A percentile compares a stretch with the other conserved stretches of the same genome.
Conservation (phyloP, 1,284 basidiomycete species). For the Austroboletus niveus region DNA sequence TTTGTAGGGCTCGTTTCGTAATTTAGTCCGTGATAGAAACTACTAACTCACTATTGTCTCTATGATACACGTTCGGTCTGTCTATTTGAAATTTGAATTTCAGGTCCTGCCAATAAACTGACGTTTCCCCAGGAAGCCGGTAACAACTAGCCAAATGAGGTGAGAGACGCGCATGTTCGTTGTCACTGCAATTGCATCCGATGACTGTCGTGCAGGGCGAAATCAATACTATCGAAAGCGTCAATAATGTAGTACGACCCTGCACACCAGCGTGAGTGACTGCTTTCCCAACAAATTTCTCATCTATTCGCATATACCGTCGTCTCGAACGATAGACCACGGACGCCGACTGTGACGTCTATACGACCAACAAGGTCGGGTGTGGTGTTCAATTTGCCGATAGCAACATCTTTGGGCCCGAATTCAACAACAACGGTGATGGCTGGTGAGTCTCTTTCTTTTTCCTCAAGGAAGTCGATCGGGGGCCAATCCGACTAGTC, state of each 20-base stretch:
- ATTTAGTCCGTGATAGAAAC: not conserved
- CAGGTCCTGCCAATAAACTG: not conserved
- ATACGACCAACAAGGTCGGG: slow-evolving; percentile 53
- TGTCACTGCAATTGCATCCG: not conserved
- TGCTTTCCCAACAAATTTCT: not conserved
- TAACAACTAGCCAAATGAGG: slow-evolving; percentile 16
- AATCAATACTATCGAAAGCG: slow-evolving; percentile 69
- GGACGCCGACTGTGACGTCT: slow-evolving; percentile 53
- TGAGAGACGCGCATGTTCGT: not conserved
- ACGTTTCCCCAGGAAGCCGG: slow-evolving; percentile 19
- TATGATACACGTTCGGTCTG: slow-evolving; percentile 13
- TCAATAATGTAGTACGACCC: slow-evolving; percentile 54
- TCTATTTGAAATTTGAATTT: not conserved
- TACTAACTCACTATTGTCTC: slow-evolving; percentile 1
- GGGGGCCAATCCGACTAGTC: slow-evolving; percentile 8
- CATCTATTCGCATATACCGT: slow-evolving; percentile 42
- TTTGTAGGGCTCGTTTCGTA: slow-evolving; percentile 14
- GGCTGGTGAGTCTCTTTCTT: slow-evolving; percentile 29
- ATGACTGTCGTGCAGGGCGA: slow-evolving; percentile 36
- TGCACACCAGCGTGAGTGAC: slow-evolving; percentile 53
- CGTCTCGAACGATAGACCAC: slow-evolving; percentile 36
- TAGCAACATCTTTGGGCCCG: slow-evolving; percentile 51
- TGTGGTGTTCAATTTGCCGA: slow-evolving; percentile 55
- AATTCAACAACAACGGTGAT: slow-evolving; percentile 58
- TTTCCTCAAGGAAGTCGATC: not conserved